Percentiles rank a stretch among this genome's conserved stretches.
Evolutionary conservation across 2,329 filamentous ascomycete species (phyloP).

Genomic region (Dactylellina haptotyla): DNA sequence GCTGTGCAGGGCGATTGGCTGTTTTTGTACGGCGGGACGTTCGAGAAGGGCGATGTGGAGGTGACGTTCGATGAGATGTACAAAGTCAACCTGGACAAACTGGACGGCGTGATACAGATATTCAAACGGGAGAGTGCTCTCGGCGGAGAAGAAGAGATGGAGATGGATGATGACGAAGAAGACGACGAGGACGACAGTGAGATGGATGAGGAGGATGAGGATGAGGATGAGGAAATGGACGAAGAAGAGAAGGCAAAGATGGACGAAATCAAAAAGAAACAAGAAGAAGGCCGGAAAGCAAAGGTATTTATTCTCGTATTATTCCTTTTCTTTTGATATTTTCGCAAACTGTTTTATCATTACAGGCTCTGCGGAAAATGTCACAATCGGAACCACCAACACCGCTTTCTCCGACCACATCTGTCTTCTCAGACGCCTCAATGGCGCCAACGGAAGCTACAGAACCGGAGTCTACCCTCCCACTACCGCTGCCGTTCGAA

Average conservation of each 20-base stretch:
- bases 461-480: conserved; percentile 60
- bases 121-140: conserved; percentile 91
- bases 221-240: conserved; percentile 60
- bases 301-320: conserved; percentile 39
- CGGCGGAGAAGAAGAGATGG: conserved; percentile 65
- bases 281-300: conserved; percentile 60
- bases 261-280: conserved; percentile 66
- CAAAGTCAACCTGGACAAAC: conserved; percentile 89
- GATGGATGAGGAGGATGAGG: conserved; percentile 65
- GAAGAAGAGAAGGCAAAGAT: conserved; percentile 55
- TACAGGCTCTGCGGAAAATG: conserved; percentile 27
- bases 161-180: conserved; percentile 70
- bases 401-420: conserved; percentile 49
- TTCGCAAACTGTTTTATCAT: neutral
- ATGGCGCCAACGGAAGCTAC: conserved; percentile 22
- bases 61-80: conserved; percentile 97
- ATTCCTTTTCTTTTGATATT: neutral
- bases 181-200: conserved; percentile 70
- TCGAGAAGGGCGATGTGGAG: conserved; percentile 92
- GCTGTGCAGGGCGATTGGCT: conserved; percentile 91
- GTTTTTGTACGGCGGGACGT: conserved; percentile 95
- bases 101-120: conserved; percentile 92
- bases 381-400: conserved; percentile 23
- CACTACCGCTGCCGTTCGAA: conserved; percentile 76
- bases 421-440: conserved; percentile 32